Evolutionary conservation across 2,329 filamentous ascomycete species (phyloP), one percentile per base, ranked within the genome.

Genomic region (Thyridium curvatum): DNA sequence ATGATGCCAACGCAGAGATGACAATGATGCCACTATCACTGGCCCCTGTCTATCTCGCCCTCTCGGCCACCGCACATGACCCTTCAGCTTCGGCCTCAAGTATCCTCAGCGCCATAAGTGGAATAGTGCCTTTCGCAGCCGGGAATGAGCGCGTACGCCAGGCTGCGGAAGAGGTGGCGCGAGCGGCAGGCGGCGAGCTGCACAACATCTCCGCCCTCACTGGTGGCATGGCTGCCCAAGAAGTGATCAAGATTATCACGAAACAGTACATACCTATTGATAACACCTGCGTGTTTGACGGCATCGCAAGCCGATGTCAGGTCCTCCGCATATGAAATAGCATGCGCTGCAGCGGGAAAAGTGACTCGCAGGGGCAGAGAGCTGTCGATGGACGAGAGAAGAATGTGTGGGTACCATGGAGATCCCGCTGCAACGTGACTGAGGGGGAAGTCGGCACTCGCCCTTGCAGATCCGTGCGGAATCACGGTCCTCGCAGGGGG

Each of bases 151-250:
- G 70, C 15, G 63, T 82, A 18, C 43, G 56, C 17, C 65, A 79
- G 49, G 70, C 74, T 12, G 72, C 79, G 1, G 66, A 79, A 42
- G 85, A 90, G 59, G 71, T 88, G 32, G 77, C 82, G 28, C 79
- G 94, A 43, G 85, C 87, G 29, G 81, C 79, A 35, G 86, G 87
- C 18, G 86, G 81, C 39, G 94, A 98, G 60, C 67, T 98, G 43
- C 93, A 98, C 66, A 97, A 96, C 57, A 86, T 94, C 40, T 85
- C 90, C 26, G 83, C 90, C 18, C 66, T 95, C 40, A 84, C 82
- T 1, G 94, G 93, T 21, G 94, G 93, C 3, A 84, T 98, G 68
- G 84, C 94, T 35, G 88, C 91, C n/a, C 94, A 98, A 62, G 93
- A 98, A 65, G 79, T 91, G 46, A 94, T 98, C 66, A 98, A 98